phyloP scores from a whole-genome alignment of 495 filamentous ascomycete species.

The Tuber indicum region DNA sequence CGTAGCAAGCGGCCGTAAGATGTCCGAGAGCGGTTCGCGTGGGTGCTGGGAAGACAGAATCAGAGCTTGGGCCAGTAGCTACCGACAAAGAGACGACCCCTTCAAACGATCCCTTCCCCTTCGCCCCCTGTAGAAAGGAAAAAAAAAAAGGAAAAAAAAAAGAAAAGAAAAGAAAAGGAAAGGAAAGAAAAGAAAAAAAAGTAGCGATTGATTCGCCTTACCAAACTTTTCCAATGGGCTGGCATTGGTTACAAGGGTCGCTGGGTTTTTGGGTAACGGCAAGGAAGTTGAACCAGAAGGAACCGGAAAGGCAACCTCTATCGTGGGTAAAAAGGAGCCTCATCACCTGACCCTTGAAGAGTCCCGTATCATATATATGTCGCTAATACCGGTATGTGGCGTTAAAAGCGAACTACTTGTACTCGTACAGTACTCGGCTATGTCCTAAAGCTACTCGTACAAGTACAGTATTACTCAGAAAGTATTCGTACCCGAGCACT shows the following conservation, averaged over 20 bases:
- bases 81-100: not conserved
- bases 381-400: not conserved
- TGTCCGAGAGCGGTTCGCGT: not conserved
- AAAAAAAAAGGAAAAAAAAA: not conserved
- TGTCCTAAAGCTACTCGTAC: not conserved
- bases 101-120: not conserved
- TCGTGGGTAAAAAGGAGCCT: not conserved
- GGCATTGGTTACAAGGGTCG: not conserved
- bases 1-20: not conserved
- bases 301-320: not conserved
- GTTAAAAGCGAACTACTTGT: not conserved
- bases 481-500: not conserved
- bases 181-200: not conserved
- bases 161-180: too few species aligned
- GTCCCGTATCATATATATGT: not conserved
- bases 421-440: not conserved
- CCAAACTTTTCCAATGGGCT: not conserved
- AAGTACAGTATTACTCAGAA: not conserved
- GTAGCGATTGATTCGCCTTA: not conserved
- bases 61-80: not conserved
- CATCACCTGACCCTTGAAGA: not conserved
- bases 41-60: not conserved
- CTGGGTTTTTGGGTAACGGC: not conserved
- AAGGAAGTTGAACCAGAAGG: not conserved
- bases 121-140: not conserved